Base-by-base conservation (phyloP, 1,284 basidiomycete species). In the Melanopsichium pennsylvanicum region DNA sequence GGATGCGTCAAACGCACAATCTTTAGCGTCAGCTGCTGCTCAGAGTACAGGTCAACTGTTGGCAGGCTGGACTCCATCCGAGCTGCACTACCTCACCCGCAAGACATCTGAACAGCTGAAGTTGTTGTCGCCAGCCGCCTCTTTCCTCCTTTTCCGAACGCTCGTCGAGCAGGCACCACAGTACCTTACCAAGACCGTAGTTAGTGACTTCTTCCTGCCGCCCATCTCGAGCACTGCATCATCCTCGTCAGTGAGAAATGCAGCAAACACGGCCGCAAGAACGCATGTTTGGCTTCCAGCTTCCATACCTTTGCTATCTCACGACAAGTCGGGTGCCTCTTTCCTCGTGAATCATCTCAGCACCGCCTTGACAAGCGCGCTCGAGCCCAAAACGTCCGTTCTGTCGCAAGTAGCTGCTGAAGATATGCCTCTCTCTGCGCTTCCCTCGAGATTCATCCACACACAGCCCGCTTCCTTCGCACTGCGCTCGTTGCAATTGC, bases 201-300 rank as follows among this genome's bases (percentile, higher is more conserved):
- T 68, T 41, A 48, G 45, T 42, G 48, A 36, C 41, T 68, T 49
- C 49, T 68, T 68, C 26, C 32, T 68, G 1, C 64, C 64, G 4
- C 42, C 58, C 22, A 44, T 56, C n/a, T 29, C 48, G n/a, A n/a
- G 4, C 29, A n/a, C 38, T 16, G n/a, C n/a, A n/a, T 35, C 41
- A 19, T 21, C 50, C 4, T 10, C 29, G 8, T 11, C 41, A 18
- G 13, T 22, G n/a, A 33, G 26, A 18, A 13, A 5, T 13, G 16
- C 19, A 5, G 19, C 34, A 6, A 19, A 29, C 2, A 35, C 51
- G 2, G 57, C 64, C 11, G 48, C 54, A 7, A 50, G 49, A 29
- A 49, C 52, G 10, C 44, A 58, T 32, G 58, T 68, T 32, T 60
- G 58, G 54, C 41, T 68, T 2, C 64, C 64, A 1, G 64, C 64